These are phyloP conservation scores for Neonothopanus nambi DNA, from an alignment of 1,284 basidiomycete species.

Conservation along the genomic window DNA sequence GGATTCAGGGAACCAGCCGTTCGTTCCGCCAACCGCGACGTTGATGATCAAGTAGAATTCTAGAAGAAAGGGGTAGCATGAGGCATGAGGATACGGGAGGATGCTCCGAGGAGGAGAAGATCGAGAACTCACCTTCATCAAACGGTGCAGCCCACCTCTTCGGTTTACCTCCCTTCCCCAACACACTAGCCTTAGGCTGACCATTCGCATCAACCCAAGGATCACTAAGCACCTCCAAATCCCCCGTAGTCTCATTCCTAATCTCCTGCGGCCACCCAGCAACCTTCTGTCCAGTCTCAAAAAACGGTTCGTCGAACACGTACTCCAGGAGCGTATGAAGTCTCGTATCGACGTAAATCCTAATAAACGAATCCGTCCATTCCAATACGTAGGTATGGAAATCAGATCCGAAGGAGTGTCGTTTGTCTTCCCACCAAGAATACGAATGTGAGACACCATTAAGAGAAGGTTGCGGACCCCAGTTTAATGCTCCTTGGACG, in stretches of 20 bases:
- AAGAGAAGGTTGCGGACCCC: constrained; percentile 71
- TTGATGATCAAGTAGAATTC: constrained; percentile 83
- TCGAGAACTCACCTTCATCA: constrained; percentile 52
- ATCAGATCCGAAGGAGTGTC: constrained; percentile 37
- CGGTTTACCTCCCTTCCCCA: constrained; percentile 42
- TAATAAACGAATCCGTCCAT: constrained; percentile 76
- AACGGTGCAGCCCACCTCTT: constrained; percentile 63
- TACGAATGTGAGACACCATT: constrained; percentile 77
- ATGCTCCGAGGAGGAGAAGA: constrained; percentile 13
- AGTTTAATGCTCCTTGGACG: constrained; percentile 81
- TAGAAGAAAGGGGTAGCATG: constrained; percentile 29
- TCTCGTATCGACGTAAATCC: constrained; percentile 76
- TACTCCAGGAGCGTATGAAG: constrained; percentile 68
- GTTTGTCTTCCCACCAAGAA: constrained; percentile 70
- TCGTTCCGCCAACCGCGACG: constrained; percentile 82
- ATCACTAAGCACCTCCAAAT: constrained; percentile 61
- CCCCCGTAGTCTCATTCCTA: constrained; percentile 53
- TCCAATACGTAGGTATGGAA: constrained; percentile 83
- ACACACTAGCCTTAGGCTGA: neutral
- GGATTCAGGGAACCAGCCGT: constrained; percentile 85
- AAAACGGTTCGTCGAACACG: constrained; percentile 44
- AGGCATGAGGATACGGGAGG: too few species aligned
- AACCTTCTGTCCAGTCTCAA: constrained; percentile 33
- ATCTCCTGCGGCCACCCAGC: constrained; percentile 80
- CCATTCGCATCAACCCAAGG: constrained; percentile 51